Percentiles rank a stretch among this genome's conserved stretches.
Conservation (phyloP, 345 rosid species). For the Citrus glauca region DNA sequence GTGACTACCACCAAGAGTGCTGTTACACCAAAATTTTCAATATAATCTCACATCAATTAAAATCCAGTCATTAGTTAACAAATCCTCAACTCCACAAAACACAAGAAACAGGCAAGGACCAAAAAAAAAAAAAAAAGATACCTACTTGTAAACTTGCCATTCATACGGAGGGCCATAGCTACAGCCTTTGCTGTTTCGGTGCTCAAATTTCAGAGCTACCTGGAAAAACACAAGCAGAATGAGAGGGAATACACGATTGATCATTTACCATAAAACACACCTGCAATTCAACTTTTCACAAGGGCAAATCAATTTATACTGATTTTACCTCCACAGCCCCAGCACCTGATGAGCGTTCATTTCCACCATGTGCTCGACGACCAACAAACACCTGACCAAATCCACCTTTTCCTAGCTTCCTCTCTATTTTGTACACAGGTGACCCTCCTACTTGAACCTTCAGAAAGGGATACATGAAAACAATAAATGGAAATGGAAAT, state of each 20-base stretch:
- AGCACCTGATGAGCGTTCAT: constrained; percentile 66
- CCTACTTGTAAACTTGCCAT: constrained; percentile 97
- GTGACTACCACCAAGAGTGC: constrained; percentile 94
- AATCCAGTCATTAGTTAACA: background rate
- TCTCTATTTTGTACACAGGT: constrained; percentile 75
- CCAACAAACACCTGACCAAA: constrained; percentile 99
- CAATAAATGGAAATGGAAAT: background rate
- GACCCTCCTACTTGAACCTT: constrained; percentile 98
- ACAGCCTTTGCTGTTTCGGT: constrained; percentile 94
- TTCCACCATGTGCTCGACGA: constrained; percentile 69
- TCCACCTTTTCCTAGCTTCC: constrained; percentile 96
- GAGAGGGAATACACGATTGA: constrained; percentile 5
- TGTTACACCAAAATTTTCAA: constrained; percentile 27
- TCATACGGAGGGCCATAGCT: constrained; percentile 96
- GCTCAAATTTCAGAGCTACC: constrained; percentile 99
- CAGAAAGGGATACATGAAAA: background rate
- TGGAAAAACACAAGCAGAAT: constrained; percentile 20
- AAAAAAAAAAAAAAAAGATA: constrained; percentile 5
- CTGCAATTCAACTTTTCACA: background rate
- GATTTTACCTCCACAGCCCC: constrained; percentile 72
- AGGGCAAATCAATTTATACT: background rate
- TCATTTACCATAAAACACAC: background rate
- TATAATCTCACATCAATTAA: constrained; percentile 1
- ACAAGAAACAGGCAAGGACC: background rate
- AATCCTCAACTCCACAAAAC: constrained; percentile 2